Evolutionary conservation across 371 early-diverging fungal species (phyloP), one percentile per base, ranked within the genome.

Genomic region (Mortierella sp.): DNA sequence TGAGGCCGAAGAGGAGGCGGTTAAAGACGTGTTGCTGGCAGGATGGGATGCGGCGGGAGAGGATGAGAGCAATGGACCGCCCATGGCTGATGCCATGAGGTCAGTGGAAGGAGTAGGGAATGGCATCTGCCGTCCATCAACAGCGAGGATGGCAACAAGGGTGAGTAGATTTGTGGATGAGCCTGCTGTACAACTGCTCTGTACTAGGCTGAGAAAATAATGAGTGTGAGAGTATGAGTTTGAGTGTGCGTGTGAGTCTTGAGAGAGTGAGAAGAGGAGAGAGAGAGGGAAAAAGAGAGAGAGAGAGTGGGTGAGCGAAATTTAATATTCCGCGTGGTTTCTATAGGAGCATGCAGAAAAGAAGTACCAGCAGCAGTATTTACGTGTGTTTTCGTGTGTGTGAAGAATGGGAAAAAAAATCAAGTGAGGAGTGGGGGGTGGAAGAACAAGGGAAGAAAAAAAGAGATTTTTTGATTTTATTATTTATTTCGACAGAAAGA

Each of bases 31-130:
- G 37, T 6, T 16, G 12, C 12, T 60, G 26, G 32, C 5, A 24
- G 2, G 1, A 18, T 16, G 3, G 39, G 62, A 39, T 39, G 52
- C 35, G 18, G 45, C 28, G 18, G 72, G 20, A 52, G 65, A 59
- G 16, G 57, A 43, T 0, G 67, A 28, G 35, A 64, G 70, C 12
- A 70, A 22, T 12, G 67, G 47, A 14, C 68, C 68, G 3, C 72
- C 77, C 73, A 72, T 70, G 70, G 58, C 78, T 28, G 58, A 61
- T 0, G 72, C 72, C 73, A 72, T 73, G 70, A 72, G 78, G 61
- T 64, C 72, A 6, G 64, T 10, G 10, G 72, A 57, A 8, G 66
- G n/a, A 28, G 69, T 37, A 24, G 73, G 70, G 35, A 73, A 78
- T 2, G 78, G 73, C 78, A 66, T 72, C 37, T 39, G 69, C 55